Evolutionary conservation across 164 flowering plant genomes (phyloP), one percentile per base, ranked within the genome.

Genomic region (Annona cherimola): DNA sequence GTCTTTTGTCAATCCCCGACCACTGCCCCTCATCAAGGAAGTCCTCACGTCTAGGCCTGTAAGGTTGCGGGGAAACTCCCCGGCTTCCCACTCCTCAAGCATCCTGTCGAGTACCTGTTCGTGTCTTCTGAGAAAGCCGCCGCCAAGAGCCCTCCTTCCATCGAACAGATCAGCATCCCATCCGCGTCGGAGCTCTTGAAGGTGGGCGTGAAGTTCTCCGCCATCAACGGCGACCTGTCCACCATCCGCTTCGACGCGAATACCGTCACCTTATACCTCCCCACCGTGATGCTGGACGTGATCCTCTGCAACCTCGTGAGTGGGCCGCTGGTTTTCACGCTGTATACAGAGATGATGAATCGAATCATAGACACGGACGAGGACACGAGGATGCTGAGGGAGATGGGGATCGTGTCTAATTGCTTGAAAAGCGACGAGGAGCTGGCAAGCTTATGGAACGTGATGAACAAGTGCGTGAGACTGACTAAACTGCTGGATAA

Each of bases 81-180:
- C 4, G 60, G 59, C 5, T 74, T 61, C 35, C 20, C 71, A 14
- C 14, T 72, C 19, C 11, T 77, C 19, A 74, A 50, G 63, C 74
- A 61, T 42, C 80, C 74, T 2, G 16, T 73, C 3, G 61, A 77
- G 19, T 63, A 68, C 5, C n/a, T 70, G 12, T 68, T 72, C 61
- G 45, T n/a, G n/a, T 8, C 42, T 4, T 5, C 46, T 14, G 71
- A 67, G 43, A 75, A 61, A 41, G 71, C 39, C 39, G 41, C 55
- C 12, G 5, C 5, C 63, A 70, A 61, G 42, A 75, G 69, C 5
- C 69, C 75, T 35, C 82, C 81, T 46, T 45, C 74, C 12, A 67
- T 78, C 5, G 86, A 83, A 61, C 84, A 85, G 69, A 80, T 85
- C 18, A 69, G 39, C 26, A 82, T 85, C 19, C 89, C 86, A 35